Percentiles rank a stretch among this genome's conserved stretches.
phyloP scores from a whole-genome alignment of 1,284 basidiomycete genomes.

The Anthracocystis panici-leucophaei region DNA sequence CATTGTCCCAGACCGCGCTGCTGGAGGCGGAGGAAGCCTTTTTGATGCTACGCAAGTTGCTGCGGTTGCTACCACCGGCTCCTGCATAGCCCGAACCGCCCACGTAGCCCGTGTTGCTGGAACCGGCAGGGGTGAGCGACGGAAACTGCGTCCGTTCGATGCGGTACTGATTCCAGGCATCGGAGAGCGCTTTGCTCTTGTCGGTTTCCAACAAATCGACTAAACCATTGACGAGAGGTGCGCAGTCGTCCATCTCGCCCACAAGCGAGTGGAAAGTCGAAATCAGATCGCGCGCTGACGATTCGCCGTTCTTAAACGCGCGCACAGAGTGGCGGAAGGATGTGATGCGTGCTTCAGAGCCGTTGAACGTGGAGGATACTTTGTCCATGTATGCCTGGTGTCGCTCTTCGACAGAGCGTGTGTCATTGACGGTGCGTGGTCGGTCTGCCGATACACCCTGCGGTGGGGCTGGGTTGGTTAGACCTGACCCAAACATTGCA shows the following conservation, averaged over 20 bases:
- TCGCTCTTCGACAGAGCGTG: conserved; percentile 70
- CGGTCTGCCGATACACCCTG: conserved; percentile 36
- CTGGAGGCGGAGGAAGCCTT: conserved; percentile 76
- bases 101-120: not conserved
- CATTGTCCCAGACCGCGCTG: conserved; percentile 83
- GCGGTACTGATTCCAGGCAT: conserved; percentile 85
- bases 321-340: conserved; percentile 85
- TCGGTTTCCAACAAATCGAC: conserved; percentile 74
- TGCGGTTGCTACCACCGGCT: conserved; percentile 69
- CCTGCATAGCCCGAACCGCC: conserved; percentile 21
- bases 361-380: conserved; percentile 76
- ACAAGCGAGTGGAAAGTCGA: conserved; percentile 87
- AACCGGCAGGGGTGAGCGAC: conserved; percentile 23
- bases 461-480: conserved; percentile 33
- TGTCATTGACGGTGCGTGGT: conserved; percentile 74
- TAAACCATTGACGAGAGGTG: conserved; percentile 80
- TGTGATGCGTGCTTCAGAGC: conserved; percentile 78
- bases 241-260: conserved; percentile 71
- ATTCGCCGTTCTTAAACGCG: conserved; percentile 82
- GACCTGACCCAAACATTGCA: conserved; percentile 46
- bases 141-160: conserved; percentile 76
- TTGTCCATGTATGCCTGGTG: conserved; percentile 79
- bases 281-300: conserved; percentile 83
- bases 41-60: conserved; percentile 85
- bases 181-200: conserved; percentile 80